Conservation (phyloP, 208 protist genomes). For the Jaenimonas drosophilae region DNA sequence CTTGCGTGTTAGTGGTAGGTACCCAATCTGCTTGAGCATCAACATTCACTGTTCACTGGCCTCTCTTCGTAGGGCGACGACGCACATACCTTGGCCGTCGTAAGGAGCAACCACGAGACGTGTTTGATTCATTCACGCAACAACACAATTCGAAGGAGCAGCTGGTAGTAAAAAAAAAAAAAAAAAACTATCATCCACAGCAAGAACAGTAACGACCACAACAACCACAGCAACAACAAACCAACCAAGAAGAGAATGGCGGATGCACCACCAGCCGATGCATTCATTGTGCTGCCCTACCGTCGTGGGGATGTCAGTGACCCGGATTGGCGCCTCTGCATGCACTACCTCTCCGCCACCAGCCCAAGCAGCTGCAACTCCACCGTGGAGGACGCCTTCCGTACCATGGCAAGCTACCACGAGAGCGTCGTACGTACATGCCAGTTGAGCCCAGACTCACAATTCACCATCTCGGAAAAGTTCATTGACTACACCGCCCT, state of each 20-base stretch:
- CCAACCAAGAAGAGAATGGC: conserved; percentile 8
- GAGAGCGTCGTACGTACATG: conserved; percentile 59
- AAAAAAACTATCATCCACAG: not conserved
- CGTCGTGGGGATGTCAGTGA: conserved; percentile 50
- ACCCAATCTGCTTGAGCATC: no score
- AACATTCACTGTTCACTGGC: no score
- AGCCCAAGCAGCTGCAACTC: conserved; percentile 59
- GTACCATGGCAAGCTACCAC: conserved; percentile 57
- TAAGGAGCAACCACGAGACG: not conserved
- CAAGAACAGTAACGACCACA: not conserved
- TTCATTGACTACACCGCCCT: conserved; percentile 62
- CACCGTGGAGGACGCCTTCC: conserved; percentile 36
- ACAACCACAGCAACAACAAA: not conserved
- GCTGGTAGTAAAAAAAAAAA: not conserved
- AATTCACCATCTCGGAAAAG: no score
- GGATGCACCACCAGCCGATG: conserved; percentile 37
- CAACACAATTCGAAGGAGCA: not conserved
- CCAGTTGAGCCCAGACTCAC: no score
- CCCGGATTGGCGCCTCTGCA: conserved; percentile 57
- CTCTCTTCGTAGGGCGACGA: no score
- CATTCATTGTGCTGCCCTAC: conserved; percentile 61
- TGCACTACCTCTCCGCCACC: conserved; percentile 48
- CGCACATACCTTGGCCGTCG: not conserved
- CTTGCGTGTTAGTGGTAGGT: not conserved
- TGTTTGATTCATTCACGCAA: not conserved